Conservation (phyloP, 164 flowering plant species). For the Vitis labrusca region DNA sequence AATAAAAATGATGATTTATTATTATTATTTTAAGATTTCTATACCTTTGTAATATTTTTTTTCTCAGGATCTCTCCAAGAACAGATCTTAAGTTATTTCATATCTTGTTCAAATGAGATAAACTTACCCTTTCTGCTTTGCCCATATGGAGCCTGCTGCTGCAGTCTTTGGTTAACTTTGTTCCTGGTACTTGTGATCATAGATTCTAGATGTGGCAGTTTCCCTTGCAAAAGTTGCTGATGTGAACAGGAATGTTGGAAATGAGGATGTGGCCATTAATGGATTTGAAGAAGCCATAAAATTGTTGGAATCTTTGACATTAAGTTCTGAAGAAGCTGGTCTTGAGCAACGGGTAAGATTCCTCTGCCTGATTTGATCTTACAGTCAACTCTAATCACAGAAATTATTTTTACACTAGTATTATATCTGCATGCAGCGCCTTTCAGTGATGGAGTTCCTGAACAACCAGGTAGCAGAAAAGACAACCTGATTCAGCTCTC, state of each 20-base stretch:
- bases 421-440: slow-evolving; percentile 41
- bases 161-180: too few relatives aligned
- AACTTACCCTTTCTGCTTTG: background rate
- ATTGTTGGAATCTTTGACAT: slow-evolving; percentile 59
- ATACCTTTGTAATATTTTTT: too few relatives aligned
- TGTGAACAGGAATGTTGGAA: slow-evolving; percentile 72
- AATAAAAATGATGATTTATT: too few relatives aligned
- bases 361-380: background rate
- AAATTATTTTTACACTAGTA: too few relatives aligned
- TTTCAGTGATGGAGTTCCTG: slow-evolving; percentile 74
- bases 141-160: too few relatives aligned
- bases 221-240: slow-evolving; percentile 97
- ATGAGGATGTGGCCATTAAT: slow-evolving; percentile 56
- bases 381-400: too few relatives aligned
- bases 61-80: too few relatives aligned
- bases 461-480: slow-evolving; percentile 53
- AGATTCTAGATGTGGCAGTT: slow-evolving; percentile 81
- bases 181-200: slow-evolving; percentile 7
- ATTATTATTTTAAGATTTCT: too few relatives aligned
- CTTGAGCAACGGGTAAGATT: slow-evolving; percentile 69
- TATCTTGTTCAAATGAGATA: too few relatives aligned
- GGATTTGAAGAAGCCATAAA: slow-evolving; percentile 80
- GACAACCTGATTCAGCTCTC: slow-evolving; percentile 15
- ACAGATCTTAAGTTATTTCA: too few relatives aligned
- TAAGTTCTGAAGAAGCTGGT: slow-evolving; percentile 51